Evolutionary conservation across 768 basidiomycete genomes (phyloP).

Genomic region (Pulveroboletus sp.): DNA sequence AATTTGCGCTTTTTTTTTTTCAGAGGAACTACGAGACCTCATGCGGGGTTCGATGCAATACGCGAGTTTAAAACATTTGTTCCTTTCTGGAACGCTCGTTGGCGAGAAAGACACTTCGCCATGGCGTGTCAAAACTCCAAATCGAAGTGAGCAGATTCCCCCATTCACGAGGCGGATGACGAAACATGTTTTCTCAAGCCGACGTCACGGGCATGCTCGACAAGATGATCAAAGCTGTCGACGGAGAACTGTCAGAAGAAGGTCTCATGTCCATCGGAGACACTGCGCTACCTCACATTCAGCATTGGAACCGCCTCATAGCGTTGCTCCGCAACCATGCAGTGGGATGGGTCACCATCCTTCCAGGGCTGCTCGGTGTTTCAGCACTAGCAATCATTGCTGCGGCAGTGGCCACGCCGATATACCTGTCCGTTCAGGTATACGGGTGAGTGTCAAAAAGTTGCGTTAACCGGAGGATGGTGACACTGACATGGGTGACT

Average conservation of each 20-base stretch:
- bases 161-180: background rate
- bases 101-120: background rate
- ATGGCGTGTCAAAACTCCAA: background rate
- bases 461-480: background rate
- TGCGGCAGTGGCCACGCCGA: background rate
- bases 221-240: background rate
- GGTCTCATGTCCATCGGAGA: constrained; percentile 9
- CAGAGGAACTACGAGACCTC: background rate
- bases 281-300: constrained; percentile 5
- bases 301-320: constrained; percentile 6
- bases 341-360: background rate
- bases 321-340: background rate
- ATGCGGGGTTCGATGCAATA: background rate
- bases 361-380: background rate
- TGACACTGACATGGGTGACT: background rate
- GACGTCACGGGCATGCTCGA: background rate
- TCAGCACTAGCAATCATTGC: background rate
- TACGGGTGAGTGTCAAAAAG: background rate
- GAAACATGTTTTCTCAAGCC: background rate
- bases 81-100: background rate
- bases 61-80: background rate
- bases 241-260: constrained; percentile 3
- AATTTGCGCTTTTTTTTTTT: background rate
- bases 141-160: background rate
- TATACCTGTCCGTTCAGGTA: background rate